Base-by-base conservation (phyloP, 148 eudicot species). In the Diospyros lotus region DNA sequence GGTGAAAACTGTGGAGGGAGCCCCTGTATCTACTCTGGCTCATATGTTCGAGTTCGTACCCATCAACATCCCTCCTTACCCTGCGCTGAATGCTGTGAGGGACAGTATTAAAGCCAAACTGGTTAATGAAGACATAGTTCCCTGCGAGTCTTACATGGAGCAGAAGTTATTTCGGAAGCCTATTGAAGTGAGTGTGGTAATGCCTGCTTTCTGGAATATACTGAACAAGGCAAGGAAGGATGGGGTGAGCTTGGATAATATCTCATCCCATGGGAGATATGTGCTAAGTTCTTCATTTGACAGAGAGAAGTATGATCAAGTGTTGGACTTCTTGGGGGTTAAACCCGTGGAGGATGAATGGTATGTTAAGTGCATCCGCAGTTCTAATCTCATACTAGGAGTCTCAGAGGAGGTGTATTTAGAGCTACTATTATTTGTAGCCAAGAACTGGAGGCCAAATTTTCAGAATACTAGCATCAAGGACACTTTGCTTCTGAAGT, bases 191-290 rank as follows among this genome's bases (percentile, higher is more conserved):
- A 0, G 28, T 28, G 28, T 28, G 28, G 28, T 28, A 28, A 28
- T 28, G 28, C 28, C 28, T 28, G 28, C 28, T 28, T 28, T 28
- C 28, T 28, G 28, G 28, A 28, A 28, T 28, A 28, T 28, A 28
- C 28, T 28, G 28, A 28, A 28, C 28, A 28, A 28, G 28, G 28
- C 28, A 28, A 28, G 28, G 28, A 28, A 28, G 28, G 28, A 46
- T 86, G 85, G 69, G 6, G 79, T 81, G 45, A 75, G 69, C 40
- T 75, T 91, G 74, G 66, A 82, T 71, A 84, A 74, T 74, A 87
- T 91, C 64, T 86, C 89, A 17, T 86, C 90, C 58, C 89, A 87
- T n/a, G 97, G 97, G 60, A 83, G 73, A 71, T 84, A 77, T 65
- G 78, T 87, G 41, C 64, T 91, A 52, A 75, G 79, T 73, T 83